Conservation (phyloP, 768 basidiomycete species). For the Pulveroboletus sp. region DNA sequence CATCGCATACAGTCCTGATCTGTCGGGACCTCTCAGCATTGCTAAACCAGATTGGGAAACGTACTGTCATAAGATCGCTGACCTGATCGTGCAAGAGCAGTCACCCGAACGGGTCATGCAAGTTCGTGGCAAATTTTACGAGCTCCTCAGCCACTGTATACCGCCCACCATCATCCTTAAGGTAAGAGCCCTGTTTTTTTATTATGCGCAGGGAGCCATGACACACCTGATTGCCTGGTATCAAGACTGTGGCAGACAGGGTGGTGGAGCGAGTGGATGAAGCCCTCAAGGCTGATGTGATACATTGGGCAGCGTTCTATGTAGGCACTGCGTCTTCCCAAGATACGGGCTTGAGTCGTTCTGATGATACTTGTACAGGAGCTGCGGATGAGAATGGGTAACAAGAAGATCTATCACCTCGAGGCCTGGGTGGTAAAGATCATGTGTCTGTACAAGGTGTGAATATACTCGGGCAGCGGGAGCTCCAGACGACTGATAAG, state of each 20-base stretch:
- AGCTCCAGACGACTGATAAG: background rate
- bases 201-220: background rate
- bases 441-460: conserved; percentile 86
- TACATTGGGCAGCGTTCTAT: conserved; percentile 98
- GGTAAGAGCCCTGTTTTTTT: conserved; percentile 39
- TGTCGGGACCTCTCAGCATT: conserved; percentile 71
- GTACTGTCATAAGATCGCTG: conserved; percentile 89
- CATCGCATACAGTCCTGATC: conserved; percentile 57
- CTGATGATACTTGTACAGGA: conserved; percentile 49
- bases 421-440: conserved; percentile 97
- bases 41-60: conserved; percentile 99
- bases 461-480: background rate
- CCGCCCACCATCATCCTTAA: conserved; percentile 89
- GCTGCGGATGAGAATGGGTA: conserved; percentile 90
- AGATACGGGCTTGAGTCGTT: background rate
- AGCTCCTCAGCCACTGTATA: conserved; percentile 94
- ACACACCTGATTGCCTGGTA: conserved; percentile 2
- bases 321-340: conserved; percentile 40
- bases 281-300: conserved; percentile 82
- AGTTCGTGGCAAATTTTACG: conserved; percentile 90
- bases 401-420: conserved; percentile 92
- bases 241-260: conserved; percentile 86
- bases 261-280: conserved; percentile 89
- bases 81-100: conserved; percentile 86
- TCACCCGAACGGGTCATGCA: conserved; percentile 86